phyloP scores from a whole-genome alignment of 371 early-diverging fungal species.

The Sporodiniella umbellata region DNA sequence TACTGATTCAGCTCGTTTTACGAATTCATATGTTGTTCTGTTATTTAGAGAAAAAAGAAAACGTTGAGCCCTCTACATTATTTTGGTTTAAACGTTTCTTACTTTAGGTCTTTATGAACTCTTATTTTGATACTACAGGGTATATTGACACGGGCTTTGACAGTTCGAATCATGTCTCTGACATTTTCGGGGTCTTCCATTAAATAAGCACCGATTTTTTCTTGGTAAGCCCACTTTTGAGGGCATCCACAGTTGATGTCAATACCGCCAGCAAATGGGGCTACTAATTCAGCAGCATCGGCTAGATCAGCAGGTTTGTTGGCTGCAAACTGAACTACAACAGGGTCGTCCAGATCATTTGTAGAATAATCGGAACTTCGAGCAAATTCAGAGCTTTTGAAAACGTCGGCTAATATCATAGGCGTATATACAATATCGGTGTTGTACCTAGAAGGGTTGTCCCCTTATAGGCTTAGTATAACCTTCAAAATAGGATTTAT shows the following conservation, averaged over 20 bases:
- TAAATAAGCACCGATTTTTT: constrained; percentile 73
- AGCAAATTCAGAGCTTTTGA: constrained; percentile 76
- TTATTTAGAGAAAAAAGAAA: not conserved
- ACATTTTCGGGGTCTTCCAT: constrained; percentile 81
- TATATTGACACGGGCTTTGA: constrained; percentile 61
- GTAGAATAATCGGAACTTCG: constrained; percentile 84
- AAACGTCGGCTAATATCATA: constrained; percentile 96
- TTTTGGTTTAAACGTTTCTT: constrained; percentile 13
- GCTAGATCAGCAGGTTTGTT: constrained; percentile 76
- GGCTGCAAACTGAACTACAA: constrained; percentile 94
- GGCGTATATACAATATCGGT: constrained; percentile 95
- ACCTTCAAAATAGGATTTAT: too few species aligned
- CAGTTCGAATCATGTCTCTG: constrained; percentile 75
- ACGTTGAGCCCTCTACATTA: not conserved
- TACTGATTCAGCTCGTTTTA: constrained; percentile 69
- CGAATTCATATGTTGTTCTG: constrained; percentile 76
- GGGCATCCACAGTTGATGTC: constrained; percentile 90
- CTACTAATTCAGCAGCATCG: constrained; percentile 81
- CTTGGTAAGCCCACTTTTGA: constrained; percentile 84
- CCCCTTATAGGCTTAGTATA: too few species aligned
- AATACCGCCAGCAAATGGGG: constrained; percentile 75
- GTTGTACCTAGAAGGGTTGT: constrained; percentile 79
- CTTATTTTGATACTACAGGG: constrained; percentile 83
- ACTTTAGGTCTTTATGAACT: constrained; percentile 67
- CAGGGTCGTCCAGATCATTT: constrained; percentile 72